phyloP scores from a whole-genome alignment of 352 stramenopile genomes.

The Phytophthora foliorum region DNA sequence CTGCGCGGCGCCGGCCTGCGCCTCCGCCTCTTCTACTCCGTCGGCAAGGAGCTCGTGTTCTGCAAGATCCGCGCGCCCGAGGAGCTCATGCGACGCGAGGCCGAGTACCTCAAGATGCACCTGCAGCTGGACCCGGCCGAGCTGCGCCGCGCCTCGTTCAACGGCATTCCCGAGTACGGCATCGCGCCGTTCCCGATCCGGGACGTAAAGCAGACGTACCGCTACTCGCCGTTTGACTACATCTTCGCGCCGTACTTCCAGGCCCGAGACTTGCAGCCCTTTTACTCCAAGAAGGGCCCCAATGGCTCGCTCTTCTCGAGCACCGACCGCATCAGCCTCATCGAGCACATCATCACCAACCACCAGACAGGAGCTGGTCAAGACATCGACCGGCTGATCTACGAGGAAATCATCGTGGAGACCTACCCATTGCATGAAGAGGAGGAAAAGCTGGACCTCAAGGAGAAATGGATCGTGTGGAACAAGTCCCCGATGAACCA shows the following conservation, averaged over 20 bases:
- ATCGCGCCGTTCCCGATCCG: conserved; percentile 86
- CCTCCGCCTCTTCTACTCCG: conserved; percentile 81
- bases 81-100: conserved; percentile 75
- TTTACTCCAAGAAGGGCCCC: conserved; percentile 69
- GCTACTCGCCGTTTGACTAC: conserved; percentile 86
- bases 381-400: conserved; percentile 80
- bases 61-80: conserved; percentile 86
- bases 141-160: conserved; percentile 69
- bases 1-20: conserved; percentile 70
- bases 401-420: conserved; percentile 80
- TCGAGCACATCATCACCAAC: conserved; percentile 89
- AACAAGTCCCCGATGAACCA: conserved; percentile 79
- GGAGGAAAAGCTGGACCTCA: conserved; percentile 65
- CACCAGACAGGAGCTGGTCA: conserved; percentile 67
- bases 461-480: conserved; percentile 78
- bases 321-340: conserved; percentile 82
- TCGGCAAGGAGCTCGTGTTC: conserved; percentile 75
- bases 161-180: conserved; percentile 72
- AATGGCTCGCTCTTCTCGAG: conserved; percentile 77
- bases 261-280: conserved; percentile 68
- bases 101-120: conserved; percentile 79
- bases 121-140: conserved; percentile 75
- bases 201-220: conserved; percentile 82
- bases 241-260: conserved; percentile 89
- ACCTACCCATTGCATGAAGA: conserved; percentile 85